A percentile compares a stretch with the other conserved stretches of the same genome.
These are phyloP conservation scores for Oxyria digyna DNA, from an alignment of 148 eudicot species.

Conservation along the genomic window DNA sequence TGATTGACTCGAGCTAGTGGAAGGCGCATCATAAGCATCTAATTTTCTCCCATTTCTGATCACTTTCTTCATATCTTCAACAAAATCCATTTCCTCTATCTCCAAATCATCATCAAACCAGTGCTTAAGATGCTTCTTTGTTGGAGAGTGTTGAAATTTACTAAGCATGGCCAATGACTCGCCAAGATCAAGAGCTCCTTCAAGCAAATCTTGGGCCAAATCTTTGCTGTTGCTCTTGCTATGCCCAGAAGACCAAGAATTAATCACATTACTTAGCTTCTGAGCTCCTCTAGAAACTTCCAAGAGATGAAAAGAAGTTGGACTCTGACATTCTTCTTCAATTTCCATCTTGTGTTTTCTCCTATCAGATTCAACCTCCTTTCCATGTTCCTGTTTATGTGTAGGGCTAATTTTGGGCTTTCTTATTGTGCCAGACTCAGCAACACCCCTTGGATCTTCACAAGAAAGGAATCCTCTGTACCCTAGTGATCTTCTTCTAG, in stretches of 20 bases:
- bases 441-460: conserved; percentile 80
- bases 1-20: conserved; percentile 44
- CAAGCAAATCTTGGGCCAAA: conserved; percentile 55
- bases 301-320: conserved; percentile 31
- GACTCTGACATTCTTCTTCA: conserved; percentile 16
- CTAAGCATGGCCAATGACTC: conserved; percentile 63
- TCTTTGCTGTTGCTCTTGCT: conserved; percentile 17
- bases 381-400: conserved; percentile 19
- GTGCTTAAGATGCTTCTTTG: conserved; percentile 30
- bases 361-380: conserved; percentile 12
- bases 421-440: conserved; percentile 51
- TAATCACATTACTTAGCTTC: conserved; percentile 40
- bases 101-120: no score
- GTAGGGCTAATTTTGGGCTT: conserved; percentile 30
- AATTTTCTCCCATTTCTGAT: conserved; percentile 26
- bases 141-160: conserved; percentile 45
- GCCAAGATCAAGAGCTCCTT: conserved; percentile 67
- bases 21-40: conserved; percentile 17
- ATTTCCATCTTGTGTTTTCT: conserved; percentile 13
- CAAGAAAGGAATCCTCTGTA: conserved; percentile 80
- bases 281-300: conserved; percentile 43
- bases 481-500: conserved; percentile 35
- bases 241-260: conserved; percentile 34
- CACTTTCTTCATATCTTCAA: conserved; percentile 33
- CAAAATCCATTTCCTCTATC: conserved; percentile 21